These are phyloP conservation scores for Fusarium virguliforme DNA, from an alignment of 2,329 filamentous ascomycete genomes.

Conservation along the genomic window DNA sequence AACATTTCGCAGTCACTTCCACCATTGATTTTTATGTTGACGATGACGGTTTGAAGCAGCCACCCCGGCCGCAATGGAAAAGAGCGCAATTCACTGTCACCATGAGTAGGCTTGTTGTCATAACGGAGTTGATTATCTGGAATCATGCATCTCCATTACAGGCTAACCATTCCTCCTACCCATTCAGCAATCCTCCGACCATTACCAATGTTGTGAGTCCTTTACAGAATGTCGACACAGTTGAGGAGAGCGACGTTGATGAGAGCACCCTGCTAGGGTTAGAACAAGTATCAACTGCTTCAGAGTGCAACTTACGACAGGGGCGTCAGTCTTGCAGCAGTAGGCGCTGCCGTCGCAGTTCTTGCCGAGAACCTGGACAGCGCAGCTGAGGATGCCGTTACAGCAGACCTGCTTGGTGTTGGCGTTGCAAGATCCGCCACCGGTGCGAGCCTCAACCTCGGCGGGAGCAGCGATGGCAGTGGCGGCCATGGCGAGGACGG, in stretches of 20 bases:
- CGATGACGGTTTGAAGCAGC: no score
- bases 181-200: background rate
- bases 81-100: background rate
- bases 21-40: no score
- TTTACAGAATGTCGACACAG: constrained; percentile 18
- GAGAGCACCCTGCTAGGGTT: constrained; percentile 24
- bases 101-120: background rate
- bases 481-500: constrained; percentile 33
- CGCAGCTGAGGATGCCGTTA: constrained; percentile 17
- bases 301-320: constrained; percentile 20
- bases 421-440: constrained; percentile 18
- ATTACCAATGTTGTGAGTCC: background rate
- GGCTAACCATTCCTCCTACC: background rate
- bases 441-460: constrained; percentile 26
- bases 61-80: background rate
- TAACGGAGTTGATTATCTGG: constrained; percentile 17
- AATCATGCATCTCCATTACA: constrained; percentile 18
- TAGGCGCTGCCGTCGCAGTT: constrained; percentile 14
- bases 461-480: constrained; percentile 32
- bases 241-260: constrained; percentile 30
- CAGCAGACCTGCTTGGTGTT: constrained; percentile 36
- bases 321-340: constrained; percentile 10
- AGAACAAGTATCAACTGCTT: rapidly evolving
- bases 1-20: no score
- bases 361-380: constrained; percentile 25